Base-by-base conservation (phyloP, 352 stramenopile genomes). In the Thraustochytrium striatum region DNA sequence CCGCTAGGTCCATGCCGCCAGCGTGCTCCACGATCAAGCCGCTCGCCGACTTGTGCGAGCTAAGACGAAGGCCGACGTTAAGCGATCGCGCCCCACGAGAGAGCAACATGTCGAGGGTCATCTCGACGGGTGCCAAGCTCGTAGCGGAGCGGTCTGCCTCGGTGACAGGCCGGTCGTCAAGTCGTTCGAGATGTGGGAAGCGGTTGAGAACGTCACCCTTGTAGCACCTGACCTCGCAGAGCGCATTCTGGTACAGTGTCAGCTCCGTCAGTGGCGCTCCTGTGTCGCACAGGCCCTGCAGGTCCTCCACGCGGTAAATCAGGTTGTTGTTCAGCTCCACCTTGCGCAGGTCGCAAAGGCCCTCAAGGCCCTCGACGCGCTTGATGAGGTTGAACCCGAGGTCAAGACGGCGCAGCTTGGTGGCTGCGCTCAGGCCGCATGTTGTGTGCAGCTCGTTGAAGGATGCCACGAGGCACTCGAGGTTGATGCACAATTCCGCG, bases 271-370 rank as follows among this genome's bases (percentile, higher is more conserved):
- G 36, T 0, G 16, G n/a, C 39, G 65, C 3, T 39, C 25, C 16
- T 7, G 3, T 25, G 1, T 1, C 8, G 16, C 39, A 28, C 44
- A 61, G 21, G 5, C 5, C 32, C 8, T 7, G 5, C n/a, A 75
- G 16, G 30, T 75, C 65, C 28, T 3, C 65, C 2, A 75, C 7
- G 25, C 52, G 44, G 47, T 70, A 68, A 32, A 75, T 75, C 5
- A 75, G 50, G 32, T 75, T 75, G 41, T 75, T 75, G 65, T 75
- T 75, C 1, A 75, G 65, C 65, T 75, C 65, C 32, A 75, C 21
- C 2, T 21, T 70, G 0, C 30, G 32, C 13, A 75, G 65, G 28
- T 75, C 52, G 65, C 52, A 32, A 9, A 75, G 65, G 9, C 21
- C 43, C 11, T 38, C 3, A 5, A 75, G 39, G 30, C 65, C 65